Percentiles rank a stretch among this genome's conserved stretches.
Conservation (phyloP, 179 eudicot genomes). For the Kewa caespitosa region DNA sequence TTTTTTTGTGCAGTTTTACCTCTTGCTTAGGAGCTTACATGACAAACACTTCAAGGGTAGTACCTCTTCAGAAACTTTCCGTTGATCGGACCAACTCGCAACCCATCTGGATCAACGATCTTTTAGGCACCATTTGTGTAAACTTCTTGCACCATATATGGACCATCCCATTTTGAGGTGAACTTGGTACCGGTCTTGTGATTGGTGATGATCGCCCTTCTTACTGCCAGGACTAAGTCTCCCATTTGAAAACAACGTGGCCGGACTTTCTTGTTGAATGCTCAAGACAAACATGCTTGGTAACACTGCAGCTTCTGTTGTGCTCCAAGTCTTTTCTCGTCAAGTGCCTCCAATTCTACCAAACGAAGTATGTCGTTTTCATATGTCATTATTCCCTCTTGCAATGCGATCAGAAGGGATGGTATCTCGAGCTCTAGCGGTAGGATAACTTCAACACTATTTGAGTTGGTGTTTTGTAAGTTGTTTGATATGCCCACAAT, state of each 20-base stretch:
- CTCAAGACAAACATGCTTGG: neutral
- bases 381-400: constrained; percentile 21
- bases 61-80: constrained; percentile 14
- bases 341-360: too few relatives aligned
- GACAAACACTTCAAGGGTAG: neutral
- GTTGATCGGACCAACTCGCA: constrained; percentile 15
- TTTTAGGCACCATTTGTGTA: constrained; percentile 10
- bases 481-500: constrained; percentile 19
- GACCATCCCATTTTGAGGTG: constrained; percentile 19
- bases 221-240: constrained; percentile 14
- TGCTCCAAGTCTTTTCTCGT: constrained; percentile 23
- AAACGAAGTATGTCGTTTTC: constrained; percentile 15
- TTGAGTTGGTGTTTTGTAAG: neutral
- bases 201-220: constrained; percentile 13
- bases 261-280: constrained; percentile 15
- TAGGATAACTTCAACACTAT: constrained; percentile 25
- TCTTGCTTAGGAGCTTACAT: neutral
- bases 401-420: constrained; percentile 8
- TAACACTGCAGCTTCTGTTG: constrained; percentile 15
- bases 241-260: neutral
- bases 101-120: neutral
- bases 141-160: constrained; percentile 9
- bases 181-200: constrained; percentile 14
- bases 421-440: constrained; percentile 22
- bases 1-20: neutral